Evolutionary conservation across 495 filamentous ascomycete species (phyloP), one percentile per base, ranked within the genome.

Genomic region (Penicillium salamii): DNA sequence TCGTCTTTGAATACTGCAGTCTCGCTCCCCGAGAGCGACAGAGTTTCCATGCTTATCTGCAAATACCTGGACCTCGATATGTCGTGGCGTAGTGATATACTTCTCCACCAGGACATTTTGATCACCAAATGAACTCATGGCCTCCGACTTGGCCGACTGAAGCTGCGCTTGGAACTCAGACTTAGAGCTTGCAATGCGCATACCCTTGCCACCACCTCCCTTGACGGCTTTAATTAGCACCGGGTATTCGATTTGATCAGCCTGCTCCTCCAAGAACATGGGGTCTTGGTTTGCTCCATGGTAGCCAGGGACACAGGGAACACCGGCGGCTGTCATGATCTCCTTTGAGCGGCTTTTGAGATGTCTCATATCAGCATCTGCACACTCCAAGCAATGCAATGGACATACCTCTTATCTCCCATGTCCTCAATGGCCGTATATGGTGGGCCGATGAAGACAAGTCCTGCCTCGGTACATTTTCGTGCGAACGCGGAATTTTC

Each of bases 21-120:
- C 90, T 42, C 90, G 73, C 67, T 95, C 90, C 17, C 90, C 90
- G 1, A 95, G 71, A 3, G 90, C 88, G 5, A 95, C 88, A 36
- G 82, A 88, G 63, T 90, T 90, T 1, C 90, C 90, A 57, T 89
- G 77, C 61, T 87, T 85, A 60, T 99, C 93, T 23, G 93, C 93
- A 65, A 99, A 97, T 3, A 99, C 82, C 63, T 99, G 93, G 11
- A 99, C 95, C 67, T 99, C 93, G 48, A 99, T 95, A 61, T 99
- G 93, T 34, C 95, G 79, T 18, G 95, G 93, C 12, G 89, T 91
- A 3, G 86, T 87, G 60, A 99, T 92, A 64, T 97, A 99, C 65
- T 91, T 95, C 72, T 99, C 93, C 14, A 99, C 88, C 31, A 99
- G 70, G 72, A 97, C 95, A n/a, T 89, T 82, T 66, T 97, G 90